Evolutionary conservation across 169 alveolate species (phyloP).

Genomic region (Plasmodium malariae): DNA sequence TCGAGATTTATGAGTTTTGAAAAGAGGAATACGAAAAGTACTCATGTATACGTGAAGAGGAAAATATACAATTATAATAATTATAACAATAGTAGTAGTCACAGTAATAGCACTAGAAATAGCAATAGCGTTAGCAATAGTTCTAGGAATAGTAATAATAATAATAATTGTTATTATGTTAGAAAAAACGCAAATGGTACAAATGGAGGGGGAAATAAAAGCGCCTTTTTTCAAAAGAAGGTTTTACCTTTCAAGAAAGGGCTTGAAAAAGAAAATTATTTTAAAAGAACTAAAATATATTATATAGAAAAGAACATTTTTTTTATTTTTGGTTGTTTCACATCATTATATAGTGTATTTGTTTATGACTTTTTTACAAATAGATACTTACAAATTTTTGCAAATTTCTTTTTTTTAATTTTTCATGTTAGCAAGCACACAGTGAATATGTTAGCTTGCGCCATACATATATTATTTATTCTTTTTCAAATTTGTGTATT

Average conservation of each 20-base stretch:
- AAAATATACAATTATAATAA: conserved; percentile 26
- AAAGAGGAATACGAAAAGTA: neutral
- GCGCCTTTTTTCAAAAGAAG: neutral
- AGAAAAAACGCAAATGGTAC: neutral
- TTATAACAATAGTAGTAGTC: no score
- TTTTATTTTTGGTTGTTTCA: conserved; percentile 27
- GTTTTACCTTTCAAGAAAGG: neutral
- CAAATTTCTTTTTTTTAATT: conserved; percentile 40
- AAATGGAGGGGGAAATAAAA: neutral
- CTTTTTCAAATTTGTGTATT: conserved; percentile 28
- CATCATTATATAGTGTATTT: conserved; percentile 30
- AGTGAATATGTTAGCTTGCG: conserved; percentile 29
- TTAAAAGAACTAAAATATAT: neutral
- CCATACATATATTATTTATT: conserved; percentile 17
- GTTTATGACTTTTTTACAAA: conserved; percentile 42
- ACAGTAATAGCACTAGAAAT: no score
- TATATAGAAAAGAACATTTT: conserved; percentile 9
- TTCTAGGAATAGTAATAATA: no score
- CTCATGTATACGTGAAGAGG: neutral
- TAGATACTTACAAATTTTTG: conserved; percentile 39
- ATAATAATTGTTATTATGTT: no score
- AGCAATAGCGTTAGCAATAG: no score
- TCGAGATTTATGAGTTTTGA: neutral
- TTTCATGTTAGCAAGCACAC: conserved; percentile 36
- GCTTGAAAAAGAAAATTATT: neutral